A percentile compares a stretch with the other conserved stretches of the same genome.
Conservation (phyloP, 2,329 filamentous ascomycete genomes). For the Fusarium sp. region DNA sequence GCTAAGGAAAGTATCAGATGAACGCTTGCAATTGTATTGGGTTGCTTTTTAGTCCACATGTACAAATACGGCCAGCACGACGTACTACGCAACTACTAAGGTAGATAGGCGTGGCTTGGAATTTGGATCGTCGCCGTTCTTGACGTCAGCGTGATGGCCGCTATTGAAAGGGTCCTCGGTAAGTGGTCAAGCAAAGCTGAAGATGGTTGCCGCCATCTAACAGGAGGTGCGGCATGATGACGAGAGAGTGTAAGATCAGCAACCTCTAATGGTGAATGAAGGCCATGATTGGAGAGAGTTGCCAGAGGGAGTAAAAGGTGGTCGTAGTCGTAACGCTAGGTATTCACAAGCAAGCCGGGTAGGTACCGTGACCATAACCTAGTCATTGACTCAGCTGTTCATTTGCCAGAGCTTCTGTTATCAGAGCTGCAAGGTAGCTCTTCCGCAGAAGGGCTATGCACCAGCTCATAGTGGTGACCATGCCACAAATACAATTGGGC, state of each 20-base stretch:
- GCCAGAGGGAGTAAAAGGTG: constrained; percentile 10
- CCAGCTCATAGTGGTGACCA: constrained; percentile 24
- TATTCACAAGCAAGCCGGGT: constrained; percentile 30
- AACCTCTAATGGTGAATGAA: constrained; percentile 13
- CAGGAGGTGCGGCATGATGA: constrained; percentile 21
- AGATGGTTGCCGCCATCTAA: constrained; percentile 31
- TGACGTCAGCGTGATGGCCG: constrained; percentile 51
- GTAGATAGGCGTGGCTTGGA: constrained; percentile 33
- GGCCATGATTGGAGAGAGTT: constrained; percentile 31
- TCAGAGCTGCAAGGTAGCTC: constrained; percentile 23
- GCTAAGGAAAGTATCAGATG: constrained; percentile 5
- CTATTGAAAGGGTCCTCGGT: constrained; percentile 32
- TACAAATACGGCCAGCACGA: constrained; percentile 15
- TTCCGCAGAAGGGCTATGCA: constrained; percentile 9
- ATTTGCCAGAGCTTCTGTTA: constrained; percentile 24
- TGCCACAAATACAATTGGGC: constrained; percentile 28
- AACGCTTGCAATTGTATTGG: constrained; percentile 8
- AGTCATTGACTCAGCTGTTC: constrained; percentile 9
- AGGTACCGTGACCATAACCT: constrained; percentile 38
- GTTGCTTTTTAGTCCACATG: not conserved
- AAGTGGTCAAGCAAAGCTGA: constrained; percentile 15
- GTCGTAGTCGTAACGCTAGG: constrained; percentile 10
- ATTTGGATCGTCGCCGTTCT: constrained; percentile 40
- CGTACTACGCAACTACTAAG: constrained; percentile 3
- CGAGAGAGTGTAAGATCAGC: constrained; percentile 38